Conservation (phyloP, 2,329 filamentous ascomycete genomes). For the Microcyclospora tardicrescens region DNA sequence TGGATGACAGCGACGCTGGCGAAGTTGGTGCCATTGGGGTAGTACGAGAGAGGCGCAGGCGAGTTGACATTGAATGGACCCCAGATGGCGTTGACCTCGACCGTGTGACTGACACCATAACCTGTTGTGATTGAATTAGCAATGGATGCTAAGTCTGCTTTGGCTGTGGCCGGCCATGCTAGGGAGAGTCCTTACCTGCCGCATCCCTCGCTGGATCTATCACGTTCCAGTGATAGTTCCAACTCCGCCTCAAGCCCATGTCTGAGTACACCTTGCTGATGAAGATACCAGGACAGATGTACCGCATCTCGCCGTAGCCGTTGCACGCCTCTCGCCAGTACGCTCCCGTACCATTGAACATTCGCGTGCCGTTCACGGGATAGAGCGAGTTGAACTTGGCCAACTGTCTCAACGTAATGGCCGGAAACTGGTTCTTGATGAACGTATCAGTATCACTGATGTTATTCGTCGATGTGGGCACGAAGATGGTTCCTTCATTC, state of each 20-base stretch:
- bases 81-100: conserved; percentile 55
- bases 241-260: conserved; percentile 34
- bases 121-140: conserved; percentile 25
- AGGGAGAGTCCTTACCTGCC: conserved; percentile 7
- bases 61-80: conserved; percentile 44
- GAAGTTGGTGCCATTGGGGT: conserved; percentile 39
- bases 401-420: conserved; percentile 39
- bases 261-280: conserved; percentile 33
- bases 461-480: conserved; percentile 37
- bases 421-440: conserved; percentile 46
- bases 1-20: conserved; percentile 49
- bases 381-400: conserved; percentile 42
- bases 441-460: conserved; percentile 41
- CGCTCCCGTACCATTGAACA: conserved; percentile 36
- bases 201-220: conserved; percentile 42
- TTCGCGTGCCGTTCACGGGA: conserved; percentile 33
- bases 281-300: conserved; percentile 50
- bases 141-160: background rate
- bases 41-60: conserved; percentile 43
- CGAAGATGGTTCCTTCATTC: conserved; percentile 54
- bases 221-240: conserved; percentile 60
- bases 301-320: conserved; percentile 52
- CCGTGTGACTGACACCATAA: conserved; percentile 52
- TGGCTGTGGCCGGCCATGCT: background rate
- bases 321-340: conserved; percentile 48